These are phyloP conservation scores for Phytophthora foliorum DNA, from an alignment of 352 stramenopile species.

Conservation along the genomic window DNA sequence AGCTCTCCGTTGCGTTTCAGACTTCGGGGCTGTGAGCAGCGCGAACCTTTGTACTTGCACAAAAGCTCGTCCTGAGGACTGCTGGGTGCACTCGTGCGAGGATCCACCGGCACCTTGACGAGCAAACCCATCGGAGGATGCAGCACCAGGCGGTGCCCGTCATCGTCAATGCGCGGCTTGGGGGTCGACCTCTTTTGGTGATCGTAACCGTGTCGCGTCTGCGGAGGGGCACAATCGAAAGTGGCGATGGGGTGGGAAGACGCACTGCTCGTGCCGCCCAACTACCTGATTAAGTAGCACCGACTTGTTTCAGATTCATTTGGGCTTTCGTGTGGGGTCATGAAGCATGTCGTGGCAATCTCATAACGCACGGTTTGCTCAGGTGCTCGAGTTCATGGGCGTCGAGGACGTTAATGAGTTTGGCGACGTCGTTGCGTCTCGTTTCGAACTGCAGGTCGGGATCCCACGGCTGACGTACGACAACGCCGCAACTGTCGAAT, in stretches of 20 bases:
- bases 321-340: not conserved
- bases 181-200: slow-evolving; percentile 32
- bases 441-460: slow-evolving; percentile 27
- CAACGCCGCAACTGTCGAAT: not conserved
- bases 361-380: slow-evolving; percentile 28
- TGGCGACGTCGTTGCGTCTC: slow-evolving; percentile 10
- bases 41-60: slow-evolving; percentile 35
- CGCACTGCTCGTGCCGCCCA: no score
- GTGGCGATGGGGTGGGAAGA: no score
- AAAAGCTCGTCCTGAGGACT: slow-evolving; percentile 16
- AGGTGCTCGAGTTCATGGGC: slow-evolving; percentile 4
- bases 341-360: slow-evolving; percentile 13
- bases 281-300: not conserved
- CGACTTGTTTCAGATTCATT: slow-evolving; percentile 29
- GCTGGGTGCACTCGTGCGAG: slow-evolving; percentile 4
- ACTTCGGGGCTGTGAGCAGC: slow-evolving; percentile 15
- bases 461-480: slow-evolving; percentile 12
- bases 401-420: not conserved
- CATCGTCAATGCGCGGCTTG: slow-evolving; percentile 19
- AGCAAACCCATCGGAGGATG: slow-evolving; percentile 24
- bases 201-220: slow-evolving; percentile 30
- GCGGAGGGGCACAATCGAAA: slow-evolving; percentile 20
- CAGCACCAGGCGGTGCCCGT: slow-evolving; percentile 24
- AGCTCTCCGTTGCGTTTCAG: slow-evolving; percentile 38
- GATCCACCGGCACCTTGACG: slow-evolving; percentile 29